Evolutionary conservation across 345 rosid species (phyloP).

Genomic region (Syzygium grande): DNA sequence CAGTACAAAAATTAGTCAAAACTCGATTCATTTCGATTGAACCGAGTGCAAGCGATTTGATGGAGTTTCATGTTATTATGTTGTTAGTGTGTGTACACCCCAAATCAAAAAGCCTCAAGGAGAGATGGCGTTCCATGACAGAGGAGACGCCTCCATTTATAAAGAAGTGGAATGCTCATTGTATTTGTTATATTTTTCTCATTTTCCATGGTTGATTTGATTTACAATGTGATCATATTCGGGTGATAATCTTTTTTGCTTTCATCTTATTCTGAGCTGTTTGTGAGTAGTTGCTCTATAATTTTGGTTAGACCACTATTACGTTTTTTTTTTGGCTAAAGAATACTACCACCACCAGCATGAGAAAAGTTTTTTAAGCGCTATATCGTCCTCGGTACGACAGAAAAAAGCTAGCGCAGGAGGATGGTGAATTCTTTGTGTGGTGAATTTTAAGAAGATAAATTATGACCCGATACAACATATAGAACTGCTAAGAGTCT

Average conservation of each 20-base stretch:
- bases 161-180: background rate
- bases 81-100: background rate
- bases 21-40: background rate
- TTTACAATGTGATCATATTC: background rate
- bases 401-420: background rate
- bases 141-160: background rate
- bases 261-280: background rate
- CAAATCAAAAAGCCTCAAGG: background rate
- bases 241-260: background rate
- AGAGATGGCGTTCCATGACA: background rate
- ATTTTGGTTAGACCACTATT: background rate
- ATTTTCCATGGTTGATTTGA: background rate
- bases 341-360: background rate
- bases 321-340: background rate
- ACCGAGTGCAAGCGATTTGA: background rate
- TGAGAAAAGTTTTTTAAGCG: background rate
- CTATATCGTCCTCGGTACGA: background rate
- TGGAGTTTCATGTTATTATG: rapidly evolving
- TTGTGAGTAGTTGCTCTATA: background rate
- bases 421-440: background rate
- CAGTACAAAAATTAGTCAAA: background rate
- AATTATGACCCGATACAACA: background rate
- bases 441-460: background rate
- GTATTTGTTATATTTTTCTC: background rate
- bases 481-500: too few species aligned